Percentiles rank a stretch among this genome's conserved stretches.
phyloP scores from a whole-genome alignment of 2,329 filamentous ascomycete genomes.

The Aureobasidium sp. region DNA sequence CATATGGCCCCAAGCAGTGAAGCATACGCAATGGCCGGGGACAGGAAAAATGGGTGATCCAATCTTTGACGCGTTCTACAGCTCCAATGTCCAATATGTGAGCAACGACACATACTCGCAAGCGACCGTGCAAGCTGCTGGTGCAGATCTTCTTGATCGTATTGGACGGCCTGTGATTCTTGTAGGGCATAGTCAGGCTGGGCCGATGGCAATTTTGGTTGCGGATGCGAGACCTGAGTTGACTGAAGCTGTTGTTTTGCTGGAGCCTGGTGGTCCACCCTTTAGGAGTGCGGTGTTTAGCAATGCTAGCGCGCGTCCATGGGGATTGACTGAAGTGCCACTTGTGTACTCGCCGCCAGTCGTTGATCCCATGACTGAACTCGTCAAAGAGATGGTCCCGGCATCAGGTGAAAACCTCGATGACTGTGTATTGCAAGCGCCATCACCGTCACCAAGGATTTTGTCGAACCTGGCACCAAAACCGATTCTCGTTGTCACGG shows the following conservation, averaged over 20 bases:
- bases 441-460: conserved; percentile 33
- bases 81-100: conserved; percentile 37
- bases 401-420: conserved; percentile 22
- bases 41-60: conserved; percentile 37
- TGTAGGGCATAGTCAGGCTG: conserved; percentile 47
- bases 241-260: conserved; percentile 43
- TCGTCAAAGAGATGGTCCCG: conserved; percentile 14
- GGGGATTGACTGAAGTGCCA: conserved; percentile 30
- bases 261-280: conserved; percentile 51
- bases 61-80: conserved; percentile 45
- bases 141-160: conserved; percentile 36
- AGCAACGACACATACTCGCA: conserved; percentile 27
- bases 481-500: conserved; percentile 45
- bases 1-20: conserved; percentile 36
- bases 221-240: conserved; percentile 44
- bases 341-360: conserved; percentile 31
- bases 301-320: conserved; percentile 22
- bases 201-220: conserved; percentile 41
- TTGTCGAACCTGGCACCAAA: conserved; percentile 45
- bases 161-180: conserved; percentile 38
- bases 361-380: conserved; percentile 22
- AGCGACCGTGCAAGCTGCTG: conserved; percentile 32
- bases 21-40: conserved; percentile 41
- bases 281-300: conserved; percentile 29
- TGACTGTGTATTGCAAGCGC: conserved; percentile 35